Evolutionary conservation across 176 grass and related monocot species (phyloP).

Genomic region (Carex kokanica): DNA sequence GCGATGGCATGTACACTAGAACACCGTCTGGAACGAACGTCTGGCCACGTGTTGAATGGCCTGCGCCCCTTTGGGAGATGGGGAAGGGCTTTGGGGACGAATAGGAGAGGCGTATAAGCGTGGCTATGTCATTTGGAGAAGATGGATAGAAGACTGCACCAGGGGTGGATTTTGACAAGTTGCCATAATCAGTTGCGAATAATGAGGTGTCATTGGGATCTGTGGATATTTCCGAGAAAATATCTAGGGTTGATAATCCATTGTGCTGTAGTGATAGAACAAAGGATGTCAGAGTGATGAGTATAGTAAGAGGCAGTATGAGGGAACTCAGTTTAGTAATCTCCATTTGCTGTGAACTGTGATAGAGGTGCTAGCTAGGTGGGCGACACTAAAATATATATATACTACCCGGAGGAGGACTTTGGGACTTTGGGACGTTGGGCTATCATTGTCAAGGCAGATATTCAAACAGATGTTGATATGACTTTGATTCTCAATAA

Average conservation of each 20-base stretch:
- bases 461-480: no score
- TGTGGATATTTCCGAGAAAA: constrained; percentile 25
- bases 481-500: no score
- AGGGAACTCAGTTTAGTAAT: constrained; percentile 17
- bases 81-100: no score
- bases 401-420: neutral
- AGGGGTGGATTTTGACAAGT: constrained; percentile 20
- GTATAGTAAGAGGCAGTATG: constrained; percentile 2
- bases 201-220: neutral
- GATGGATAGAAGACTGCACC: no score
- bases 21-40: no score
- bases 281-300: constrained; percentile 20
- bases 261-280: neutral
- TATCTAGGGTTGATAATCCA: neutral
- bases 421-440: no score
- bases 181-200: constrained; percentile 42
- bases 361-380: neutral
- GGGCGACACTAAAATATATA: neutral
- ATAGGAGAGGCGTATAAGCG: no score
- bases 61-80: no score
- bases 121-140: no score
- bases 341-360: neutral
- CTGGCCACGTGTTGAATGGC: no score
- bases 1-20: no score
- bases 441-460: no score